Evolutionary conservation across 306 rosid species (phyloP), one percentile per base, ranked within the genome.

Genomic region (Comarum palustre): DNA sequence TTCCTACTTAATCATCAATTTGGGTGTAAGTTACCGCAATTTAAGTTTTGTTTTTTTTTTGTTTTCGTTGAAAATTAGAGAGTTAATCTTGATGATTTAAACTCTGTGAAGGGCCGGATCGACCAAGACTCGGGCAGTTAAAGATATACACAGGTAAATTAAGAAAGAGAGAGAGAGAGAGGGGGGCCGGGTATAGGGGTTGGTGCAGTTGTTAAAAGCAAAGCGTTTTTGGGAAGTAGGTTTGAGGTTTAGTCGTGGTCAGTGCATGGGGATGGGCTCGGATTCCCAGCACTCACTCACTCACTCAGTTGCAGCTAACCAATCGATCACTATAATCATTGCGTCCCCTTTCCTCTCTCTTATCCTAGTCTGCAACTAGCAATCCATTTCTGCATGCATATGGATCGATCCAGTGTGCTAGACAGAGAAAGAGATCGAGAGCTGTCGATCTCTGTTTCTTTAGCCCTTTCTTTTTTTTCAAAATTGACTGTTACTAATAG

Each of bases 241-340:
- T 55, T 75, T 73, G 78, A 82, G 88, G 89, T 77, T 25, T 58
- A 77, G 91, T 87, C 91, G 78, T 78, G 84, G 66, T 87, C 90
- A 82, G 78, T 73, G 86, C 68, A 81, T 85, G 85, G 89, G 83
- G 64, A 80, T 84, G 85, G 89, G 89, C 78, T 82, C 84, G 39
- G 79, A 68, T 66, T 70, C 82, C 83, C 75, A 68, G 59, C 24
- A 5, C 42, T 12, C 17, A 16, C 66, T 61, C 66, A 16, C 66
- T 61, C 43, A 32, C 25, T 32, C 66, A 61, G 66, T 61, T 15
- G 66, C 66, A 29, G 42, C 66, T 15, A 60, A 16, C 42, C 71
- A 74, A 32, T 75, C 39, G 66, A 75, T 83, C 73, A 43, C 10
- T 20, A 73, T 84, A 76, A 85, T 84, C 75, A 86, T 84, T 86